Evolutionary conservation across 305 asterid species (phyloP).

Genomic region (Solanum hybrid): DNA sequence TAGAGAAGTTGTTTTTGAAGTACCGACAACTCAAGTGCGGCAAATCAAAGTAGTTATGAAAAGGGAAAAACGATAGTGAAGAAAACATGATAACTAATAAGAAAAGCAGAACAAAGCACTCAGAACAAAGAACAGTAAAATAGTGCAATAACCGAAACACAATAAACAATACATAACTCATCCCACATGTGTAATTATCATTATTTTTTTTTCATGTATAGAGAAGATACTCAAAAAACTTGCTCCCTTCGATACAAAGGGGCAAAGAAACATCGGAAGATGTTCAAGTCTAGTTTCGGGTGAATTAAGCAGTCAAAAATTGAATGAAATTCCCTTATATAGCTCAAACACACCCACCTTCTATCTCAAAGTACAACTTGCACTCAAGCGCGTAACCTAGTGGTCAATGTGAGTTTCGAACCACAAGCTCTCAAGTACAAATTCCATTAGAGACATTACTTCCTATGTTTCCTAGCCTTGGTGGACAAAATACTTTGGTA

Average conservation of each 20-base stretch:
- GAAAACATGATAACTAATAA: not conserved
- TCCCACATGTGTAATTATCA: not conserved
- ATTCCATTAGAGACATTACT: not conserved
- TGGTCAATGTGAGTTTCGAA: not conserved
- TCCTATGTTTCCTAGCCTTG: not conserved
- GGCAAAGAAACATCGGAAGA: not conserved
- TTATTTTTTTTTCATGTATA: not conserved
- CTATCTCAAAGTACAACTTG: not conserved
- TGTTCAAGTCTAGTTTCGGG: not conserved
- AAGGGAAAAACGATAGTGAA: not conserved
- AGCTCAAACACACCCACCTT: not conserved
- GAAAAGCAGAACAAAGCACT: not conserved
- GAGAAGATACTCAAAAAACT: not conserved
- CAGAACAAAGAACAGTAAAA: not conserved
- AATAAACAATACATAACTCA: not conserved
- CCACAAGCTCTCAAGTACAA: not conserved
- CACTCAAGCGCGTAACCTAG: not conserved
- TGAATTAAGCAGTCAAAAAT: not conserved
- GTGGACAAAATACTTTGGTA: not conserved
- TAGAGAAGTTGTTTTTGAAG: fast-evolving
- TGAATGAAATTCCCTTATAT: not conserved
- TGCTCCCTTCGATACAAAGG: not conserved
- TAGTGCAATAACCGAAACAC: not conserved
- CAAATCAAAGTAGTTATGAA: not conserved
- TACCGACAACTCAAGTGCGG: fast-evolving